Base-by-base conservation (phyloP, 208 protist genomes). In the Crithidia sp. region DNA sequence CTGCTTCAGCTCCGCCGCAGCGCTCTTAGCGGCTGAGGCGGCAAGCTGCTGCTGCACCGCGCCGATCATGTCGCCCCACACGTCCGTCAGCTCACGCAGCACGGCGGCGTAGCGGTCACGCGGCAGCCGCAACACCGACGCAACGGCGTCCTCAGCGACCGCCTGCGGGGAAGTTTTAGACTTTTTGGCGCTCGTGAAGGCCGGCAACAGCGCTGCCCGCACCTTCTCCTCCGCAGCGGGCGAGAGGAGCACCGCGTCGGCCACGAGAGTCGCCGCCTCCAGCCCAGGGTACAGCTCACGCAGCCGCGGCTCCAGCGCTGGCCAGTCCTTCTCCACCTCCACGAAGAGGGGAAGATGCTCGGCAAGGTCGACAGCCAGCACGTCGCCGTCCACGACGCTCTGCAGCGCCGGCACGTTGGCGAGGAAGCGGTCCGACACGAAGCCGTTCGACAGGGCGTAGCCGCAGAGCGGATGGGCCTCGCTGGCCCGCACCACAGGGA, bases 381-480 rank as follows among this genome's bases (percentile, higher is more conserved):
- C 64, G 55, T 94, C 89, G 7, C 77, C 79, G 6, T 90, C 81
- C 19, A 73, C 76, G 49, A 94, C 54, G 44, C 74, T 75, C 45
- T 92, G 81, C 62, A 94, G 56, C 0, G 69, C 85, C 14, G 85
- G 72, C 52, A 94, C 40, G 59, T 78, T 86, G n/a, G 63, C 71
- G 14, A 94, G 82, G 45, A 73, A 81, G 19, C 77, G 75, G 61
- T 94, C 89, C 14, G 89, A 72, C 16, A 94, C 54, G 56, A 94
- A 94, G 64, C 89, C 84, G 13, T 56, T 71, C 19, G 77, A 66
- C 19, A 94, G 79, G 14, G 82, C 67, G 55, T 92, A 82, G 28
- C 89, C 89, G 14, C 83, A 84, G 49, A 89, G 81, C 2, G 89
- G 89, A 66, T 89, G 65, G 28, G 50, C 77, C 41, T 82, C 81